Evolutionary conservation across 2,329 filamentous ascomycete genomes (phyloP).

Genomic region (Hymenoscyphus infarciens): DNA sequence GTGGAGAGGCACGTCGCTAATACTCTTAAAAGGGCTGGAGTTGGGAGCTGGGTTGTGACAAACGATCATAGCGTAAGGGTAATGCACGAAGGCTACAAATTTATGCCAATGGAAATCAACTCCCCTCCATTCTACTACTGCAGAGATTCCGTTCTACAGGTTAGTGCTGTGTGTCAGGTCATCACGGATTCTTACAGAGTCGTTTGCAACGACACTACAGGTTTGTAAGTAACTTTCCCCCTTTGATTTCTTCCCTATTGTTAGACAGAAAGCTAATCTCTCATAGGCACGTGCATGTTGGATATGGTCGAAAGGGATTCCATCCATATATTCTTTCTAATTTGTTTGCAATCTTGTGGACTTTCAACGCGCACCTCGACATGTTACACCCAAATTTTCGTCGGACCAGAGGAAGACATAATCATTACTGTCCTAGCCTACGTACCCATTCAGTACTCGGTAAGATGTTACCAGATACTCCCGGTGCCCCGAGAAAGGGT

Average conservation of each 20-base stretch:
- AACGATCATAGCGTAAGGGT: background rate
- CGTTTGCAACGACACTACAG: too few relatives aligned
- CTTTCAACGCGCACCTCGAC: background rate
- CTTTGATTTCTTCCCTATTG: too few relatives aligned
- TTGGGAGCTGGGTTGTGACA: background rate
- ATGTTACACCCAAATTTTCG: background rate
- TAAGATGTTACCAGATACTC: background rate
- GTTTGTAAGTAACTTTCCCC: too few relatives aligned
- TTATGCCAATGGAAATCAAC: background rate
- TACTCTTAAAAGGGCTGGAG: background rate
- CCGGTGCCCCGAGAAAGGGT: background rate
- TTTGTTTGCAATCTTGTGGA: background rate
- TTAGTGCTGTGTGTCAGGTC: too few relatives aligned
- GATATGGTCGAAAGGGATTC: background rate
- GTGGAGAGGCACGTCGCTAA: background rate
- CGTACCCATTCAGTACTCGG: background rate
- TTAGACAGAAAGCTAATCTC: too few relatives aligned
- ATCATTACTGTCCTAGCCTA: background rate
- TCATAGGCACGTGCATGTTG: background rate
- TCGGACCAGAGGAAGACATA: background rate
- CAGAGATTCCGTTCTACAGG: background rate
- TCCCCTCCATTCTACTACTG: background rate
- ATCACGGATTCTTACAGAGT: too few relatives aligned
- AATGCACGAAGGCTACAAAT: background rate
- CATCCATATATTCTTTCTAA: background rate